These are phyloP conservation scores for Tylopilus cervinicoccineus DNA, from an alignment of 768 basidiomycete genomes.

Conservation along the genomic window DNA sequence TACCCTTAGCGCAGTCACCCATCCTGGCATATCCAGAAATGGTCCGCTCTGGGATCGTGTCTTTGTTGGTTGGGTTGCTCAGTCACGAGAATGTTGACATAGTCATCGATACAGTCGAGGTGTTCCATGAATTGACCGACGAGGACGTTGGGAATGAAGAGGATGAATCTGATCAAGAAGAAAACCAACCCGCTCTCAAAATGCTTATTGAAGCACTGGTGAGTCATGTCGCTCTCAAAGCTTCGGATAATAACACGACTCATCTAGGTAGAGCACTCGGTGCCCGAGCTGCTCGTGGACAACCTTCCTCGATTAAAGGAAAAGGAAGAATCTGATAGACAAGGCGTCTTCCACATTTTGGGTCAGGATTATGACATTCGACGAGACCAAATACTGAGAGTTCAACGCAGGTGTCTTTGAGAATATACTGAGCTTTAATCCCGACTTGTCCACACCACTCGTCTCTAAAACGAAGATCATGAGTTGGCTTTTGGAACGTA, in stretches of 20 bases:
- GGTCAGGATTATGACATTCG: constrained; percentile 39
- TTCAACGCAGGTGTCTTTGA: constrained; percentile 74
- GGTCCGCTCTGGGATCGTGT: constrained; percentile 67
- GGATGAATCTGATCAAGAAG: constrained; percentile 60
- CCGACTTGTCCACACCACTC: constrained; percentile 64
- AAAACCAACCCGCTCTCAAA: constrained; percentile 64
- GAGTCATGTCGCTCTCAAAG: constrained; percentile 27
- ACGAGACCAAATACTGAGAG: not conserved
- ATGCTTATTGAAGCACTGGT: constrained; percentile 75
- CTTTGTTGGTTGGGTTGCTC: constrained; percentile 76
- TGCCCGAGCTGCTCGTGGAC: constrained; percentile 85
- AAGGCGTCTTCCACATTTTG: constrained; percentile 92
- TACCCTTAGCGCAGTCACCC: constrained; percentile 87
- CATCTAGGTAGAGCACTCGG: constrained; percentile 70
- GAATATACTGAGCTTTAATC: constrained; percentile 85
- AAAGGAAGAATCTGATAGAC: constrained; percentile 82
- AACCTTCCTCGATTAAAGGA: constrained; percentile 90
- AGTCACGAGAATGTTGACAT: constrained; percentile 97
- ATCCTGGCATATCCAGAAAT: constrained; percentile 86
- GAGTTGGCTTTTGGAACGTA: constrained; percentile 73
- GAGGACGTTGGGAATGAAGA: constrained; percentile 87
- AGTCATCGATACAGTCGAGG: constrained; percentile 90
- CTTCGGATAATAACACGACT: constrained; percentile 3
- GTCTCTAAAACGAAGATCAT: constrained; percentile 73
- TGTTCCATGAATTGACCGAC: constrained; percentile 92